phyloP scores from a whole-genome alignment of 208 protist species.

The Trichomonas gallinae region DNA sequence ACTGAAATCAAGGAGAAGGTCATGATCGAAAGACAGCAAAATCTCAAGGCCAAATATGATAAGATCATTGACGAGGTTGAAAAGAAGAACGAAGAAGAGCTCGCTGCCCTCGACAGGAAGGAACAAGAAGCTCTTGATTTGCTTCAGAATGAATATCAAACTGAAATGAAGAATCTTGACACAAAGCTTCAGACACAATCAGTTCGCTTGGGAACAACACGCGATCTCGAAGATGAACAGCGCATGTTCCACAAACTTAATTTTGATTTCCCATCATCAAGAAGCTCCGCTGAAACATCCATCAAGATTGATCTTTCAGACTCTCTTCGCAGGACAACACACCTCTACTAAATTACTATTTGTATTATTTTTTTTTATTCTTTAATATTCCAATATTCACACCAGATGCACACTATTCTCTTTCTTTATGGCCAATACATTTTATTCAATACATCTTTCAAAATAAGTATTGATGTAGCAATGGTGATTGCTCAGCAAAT shows the following conservation, averaged over 20 bases:
- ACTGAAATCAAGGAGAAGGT: neutral
- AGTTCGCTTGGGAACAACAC: neutral
- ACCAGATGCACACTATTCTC: no score
- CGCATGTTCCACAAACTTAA: neutral
- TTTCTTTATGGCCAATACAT: no score
- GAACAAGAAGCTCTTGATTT: neutral
- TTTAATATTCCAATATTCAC: no score
- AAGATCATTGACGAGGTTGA: neutral
- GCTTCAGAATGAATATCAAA: neutral
- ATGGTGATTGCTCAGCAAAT: no score
- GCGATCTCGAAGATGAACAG: neutral
- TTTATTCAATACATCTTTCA: no score
- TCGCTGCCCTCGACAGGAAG: neutral
- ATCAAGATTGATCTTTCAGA: neutral
- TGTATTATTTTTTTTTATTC: no score
- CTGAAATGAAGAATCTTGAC: neutral
- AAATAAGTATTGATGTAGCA: no score
- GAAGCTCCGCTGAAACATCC: neutral
- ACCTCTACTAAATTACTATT: no score
- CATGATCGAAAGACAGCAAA: neutral
- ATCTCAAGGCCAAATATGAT: neutral
- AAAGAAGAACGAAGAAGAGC: neutral
- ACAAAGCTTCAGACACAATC: neutral
- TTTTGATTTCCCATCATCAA: neutral
- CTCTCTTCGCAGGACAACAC: neutral